Evolutionary conservation across 257 asterid genomes (phyloP).

Genomic region (Penstemon newberryi): DNA sequence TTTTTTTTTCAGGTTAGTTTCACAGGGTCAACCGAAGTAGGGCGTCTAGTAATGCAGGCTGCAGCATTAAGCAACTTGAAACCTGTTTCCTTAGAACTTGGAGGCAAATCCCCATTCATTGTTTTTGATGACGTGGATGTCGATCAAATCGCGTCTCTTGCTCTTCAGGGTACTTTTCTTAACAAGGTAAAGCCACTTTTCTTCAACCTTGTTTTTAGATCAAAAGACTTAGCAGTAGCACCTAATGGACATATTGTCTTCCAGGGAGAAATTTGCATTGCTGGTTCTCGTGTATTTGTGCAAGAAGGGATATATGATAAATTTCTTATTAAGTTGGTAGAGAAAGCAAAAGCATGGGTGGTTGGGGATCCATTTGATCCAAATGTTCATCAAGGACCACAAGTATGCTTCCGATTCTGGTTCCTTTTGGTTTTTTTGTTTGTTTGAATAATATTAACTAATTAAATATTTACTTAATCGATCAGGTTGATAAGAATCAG

Average conservation of each 20-base stretch:
- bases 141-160: slow-evolving; percentile 54
- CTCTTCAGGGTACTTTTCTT: slow-evolving; percentile 44
- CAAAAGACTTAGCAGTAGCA: too few species aligned
- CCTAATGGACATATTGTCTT: neutral
- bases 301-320: slow-evolving; percentile 74
- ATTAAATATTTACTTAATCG: neutral
- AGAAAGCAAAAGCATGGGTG: slow-evolving; percentile 55
- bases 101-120: slow-evolving; percentile 83
- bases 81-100: slow-evolving; percentile 73
- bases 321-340: slow-evolving; percentile 47
- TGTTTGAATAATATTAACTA: neutral
- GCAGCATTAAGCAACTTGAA: slow-evolving; percentile 79
- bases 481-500: slow-evolving; percentile 60
- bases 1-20: slow-evolving; percentile 52
- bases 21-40: slow-evolving; percentile 81
- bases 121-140: slow-evolving; percentile 72
- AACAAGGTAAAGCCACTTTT: slow-evolving; percentile 50
- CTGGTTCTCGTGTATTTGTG: slow-evolving; percentile 74
- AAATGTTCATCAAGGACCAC: slow-evolving; percentile 71
- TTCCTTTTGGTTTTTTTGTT: neutral
- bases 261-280: slow-evolving; percentile 81
- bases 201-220: neutral
- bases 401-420: slow-evolving; percentile 34
- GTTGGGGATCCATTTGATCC: slow-evolving; percentile 86
- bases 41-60: slow-evolving; percentile 70